A percentile compares a stretch with the other conserved stretches of the same genome.
These are phyloP conservation scores for Clarireedia monteithiana DNA, from an alignment of 2,329 filamentous ascomycete genomes.

Conservation along the genomic window DNA sequence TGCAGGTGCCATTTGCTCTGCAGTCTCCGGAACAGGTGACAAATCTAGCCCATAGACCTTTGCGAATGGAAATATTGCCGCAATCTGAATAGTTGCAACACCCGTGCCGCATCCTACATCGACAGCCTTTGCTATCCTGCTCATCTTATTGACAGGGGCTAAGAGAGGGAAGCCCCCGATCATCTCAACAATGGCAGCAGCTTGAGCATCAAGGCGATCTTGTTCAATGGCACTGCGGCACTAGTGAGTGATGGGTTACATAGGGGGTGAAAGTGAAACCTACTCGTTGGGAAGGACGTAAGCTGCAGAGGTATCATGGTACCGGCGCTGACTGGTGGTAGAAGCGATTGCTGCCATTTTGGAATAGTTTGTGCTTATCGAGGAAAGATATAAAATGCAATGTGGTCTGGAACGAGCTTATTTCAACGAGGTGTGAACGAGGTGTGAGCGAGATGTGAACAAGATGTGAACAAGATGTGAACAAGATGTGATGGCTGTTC, in stretches of 20 bases:
- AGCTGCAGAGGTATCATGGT: constrained; percentile 1
- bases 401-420: background rate
- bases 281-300: constrained; percentile 7
- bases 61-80: background rate
- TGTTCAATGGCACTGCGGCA: background rate
- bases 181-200: constrained; percentile 7
- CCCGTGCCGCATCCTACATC: constrained; percentile 5
- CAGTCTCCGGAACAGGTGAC: background rate
- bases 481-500: no score
- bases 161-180: constrained; percentile 2
- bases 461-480: no score
- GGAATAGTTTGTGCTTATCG: background rate
- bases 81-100: constrained; percentile 1
- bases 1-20: background rate
- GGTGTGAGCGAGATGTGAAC: no score
- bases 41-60: constrained; percentile 5
- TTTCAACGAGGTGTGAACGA: background rate
- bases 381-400: background rate
- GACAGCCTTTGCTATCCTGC: background rate
- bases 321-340: background rate
- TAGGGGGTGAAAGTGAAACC: background rate
- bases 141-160: background rate
- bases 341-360: background rate
- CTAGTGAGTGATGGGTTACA: background rate
- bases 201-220: constrained; percentile 5